These are phyloP conservation scores for Cyberlindnera samutprakarnensis DNA, from an alignment of 805 yeast genomes.

Conservation along the genomic window DNA sequence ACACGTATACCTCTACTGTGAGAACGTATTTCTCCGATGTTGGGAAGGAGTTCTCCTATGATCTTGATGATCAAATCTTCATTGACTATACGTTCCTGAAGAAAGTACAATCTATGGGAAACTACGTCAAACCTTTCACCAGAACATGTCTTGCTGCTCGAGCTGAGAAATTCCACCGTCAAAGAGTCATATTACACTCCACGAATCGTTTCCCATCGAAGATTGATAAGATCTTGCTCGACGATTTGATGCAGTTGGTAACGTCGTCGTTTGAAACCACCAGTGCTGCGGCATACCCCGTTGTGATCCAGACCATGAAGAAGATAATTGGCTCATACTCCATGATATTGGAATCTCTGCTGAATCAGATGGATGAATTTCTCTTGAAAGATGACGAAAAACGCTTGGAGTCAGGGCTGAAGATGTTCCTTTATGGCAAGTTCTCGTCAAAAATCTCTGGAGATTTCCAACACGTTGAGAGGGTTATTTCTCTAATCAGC, in stretches of 20 bases:
- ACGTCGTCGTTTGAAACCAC: constrained; percentile 66
- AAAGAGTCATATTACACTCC: constrained; percentile 63
- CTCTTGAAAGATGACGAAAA: constrained; percentile 42
- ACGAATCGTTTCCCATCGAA: constrained; percentile 66
- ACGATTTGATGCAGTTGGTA: constrained; percentile 56
- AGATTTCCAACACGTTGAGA: constrained; percentile 46
- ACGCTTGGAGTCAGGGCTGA: constrained; percentile 56
- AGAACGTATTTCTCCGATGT: constrained; percentile 77
- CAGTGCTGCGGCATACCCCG: constrained; percentile 60
- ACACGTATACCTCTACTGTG: constrained; percentile 52
- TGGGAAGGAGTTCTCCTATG: constrained; percentile 62
- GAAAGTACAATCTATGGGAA: constrained; percentile 54
- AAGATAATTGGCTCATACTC: constrained; percentile 62
- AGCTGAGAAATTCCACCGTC: constrained; percentile 64
- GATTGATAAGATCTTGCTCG: constrained; percentile 53
- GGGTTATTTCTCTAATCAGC: constrained; percentile 41
- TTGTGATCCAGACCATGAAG: constrained; percentile 61
- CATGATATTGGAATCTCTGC: constrained; percentile 40
- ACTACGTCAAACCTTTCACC: constrained; percentile 63
- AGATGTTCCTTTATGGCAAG: constrained; percentile 47
- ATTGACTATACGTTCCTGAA: constrained; percentile 50
- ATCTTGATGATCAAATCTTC: constrained; percentile 43
- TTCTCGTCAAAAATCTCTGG: constrained; percentile 50
- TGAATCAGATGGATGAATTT: constrained; percentile 43
- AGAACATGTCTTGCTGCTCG: constrained; percentile 73